Evolutionary conservation across 306 rosid genomes (phyloP), one percentile per base, ranked within the genome.

Genomic region (Spatholobus suberectus): DNA sequence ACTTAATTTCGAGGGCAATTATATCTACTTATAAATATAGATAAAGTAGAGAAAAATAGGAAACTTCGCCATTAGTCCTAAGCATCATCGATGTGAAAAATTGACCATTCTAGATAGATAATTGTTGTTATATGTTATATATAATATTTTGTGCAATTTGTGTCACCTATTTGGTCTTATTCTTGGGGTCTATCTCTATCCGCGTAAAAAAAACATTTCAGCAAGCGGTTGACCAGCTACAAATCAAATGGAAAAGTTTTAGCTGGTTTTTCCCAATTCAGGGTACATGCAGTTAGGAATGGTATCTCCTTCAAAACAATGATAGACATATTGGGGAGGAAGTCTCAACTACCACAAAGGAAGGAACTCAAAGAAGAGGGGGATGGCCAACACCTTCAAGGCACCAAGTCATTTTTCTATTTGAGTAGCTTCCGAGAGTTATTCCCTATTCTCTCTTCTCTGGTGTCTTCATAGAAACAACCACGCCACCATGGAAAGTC

Each of bases 221-320:
- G 61, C 40, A 79, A 78, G 76, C 27, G 74, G 84, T 84, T 86
- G 90, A 86, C 88, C 82, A 82, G 78, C 68, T 43, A 51, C 57
- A 75, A 68, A 75, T 38, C 79, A 75, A 67, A 69, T 68, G 68
- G 74, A 47, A 74, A 62, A 26, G 52, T n/a, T 41, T 24, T 66
- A 73, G 35, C 61, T 81, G 75, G 29, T 10, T 66, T 80, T 70
- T 83, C 59, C 74, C 70, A 83, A 83, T 49, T 52, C 63, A 81
- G 75, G 71, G 49, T 46, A 73, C 49, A 46, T 81, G 46, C 80
- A 70, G 26, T 79, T 73, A 84, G 90, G 89, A 83, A 89, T 85
- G 90, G 89, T 86, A 89, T 89, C 91, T 83, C 89, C 82, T 83
- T 87, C 88, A 89, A 69, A 90, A 89, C 87, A 87, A 90, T 85